Evolutionary conservation across 768 basidiomycete genomes (phyloP), one percentile per base, ranked within the genome.

Genomic region (Lepiota brunneoincarnata): DNA sequence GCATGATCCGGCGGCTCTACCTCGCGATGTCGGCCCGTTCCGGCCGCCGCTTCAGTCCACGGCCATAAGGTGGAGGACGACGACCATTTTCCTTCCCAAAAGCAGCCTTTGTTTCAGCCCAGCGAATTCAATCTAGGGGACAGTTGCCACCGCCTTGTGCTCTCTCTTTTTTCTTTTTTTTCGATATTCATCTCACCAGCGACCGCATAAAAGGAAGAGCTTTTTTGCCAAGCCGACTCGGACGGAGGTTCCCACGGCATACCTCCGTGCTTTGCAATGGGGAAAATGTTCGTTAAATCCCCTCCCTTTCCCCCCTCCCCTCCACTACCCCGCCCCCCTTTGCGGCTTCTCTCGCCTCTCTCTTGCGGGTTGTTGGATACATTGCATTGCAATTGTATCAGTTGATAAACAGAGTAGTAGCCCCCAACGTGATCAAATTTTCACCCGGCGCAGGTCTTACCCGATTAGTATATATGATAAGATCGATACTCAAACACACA

Each of bases 1-100:
- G 18, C 11, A 51, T 51, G 50, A 51, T 51, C 50, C 50, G 50
- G 50, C 26, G 50, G 50, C 50, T 51, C 28, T 31, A 34, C 17
- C 42, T 10, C 34, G 26, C 26, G 2, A 41, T 10, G 6, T 36
- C 20, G 50, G 50, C 17, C 50, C 26, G 45, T 34, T 21, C 34
- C 21, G n/a, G 6, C 15, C 17, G 17, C 15, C 26, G 7, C 20
- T 34, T 34, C 15, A 21, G n/a, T 18, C 7, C 18, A 31, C 34
- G 21, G 18, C 15, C 15, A 12, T 20, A 24, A 28, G 43, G 43
- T 15, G 24, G 14, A n/a, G n/a, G n/a, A n/a, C n/a, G n/a, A n/a
- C n/a, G n/a, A 26, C 24, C 21, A n/a, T 15, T 26, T 28, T 15
- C 43, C 24, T 26, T 10, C 41, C 43, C 18, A 17, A 45, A 28